A percentile compares a stretch with the other conserved stretches of the same genome.
phyloP scores from a whole-genome alignment of 192 early-diverging fungal genomes.

The Rhizophagus sp. region DNA sequence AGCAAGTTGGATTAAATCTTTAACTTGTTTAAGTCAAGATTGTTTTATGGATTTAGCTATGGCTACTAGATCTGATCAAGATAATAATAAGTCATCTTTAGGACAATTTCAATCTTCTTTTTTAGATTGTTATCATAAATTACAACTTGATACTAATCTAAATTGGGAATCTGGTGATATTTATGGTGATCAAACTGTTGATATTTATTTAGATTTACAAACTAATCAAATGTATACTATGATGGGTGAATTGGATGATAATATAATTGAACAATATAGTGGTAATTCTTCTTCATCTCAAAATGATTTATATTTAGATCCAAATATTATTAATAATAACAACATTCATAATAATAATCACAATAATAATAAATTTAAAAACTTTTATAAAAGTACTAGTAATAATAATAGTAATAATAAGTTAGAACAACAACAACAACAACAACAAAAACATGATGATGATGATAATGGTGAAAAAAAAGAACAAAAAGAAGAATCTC shows the following conservation, averaged over 20 bases:
- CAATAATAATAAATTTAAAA: slow-evolving; percentile 6
- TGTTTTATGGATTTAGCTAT: slow-evolving; percentile 33
- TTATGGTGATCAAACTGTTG: slow-evolving; percentile 28
- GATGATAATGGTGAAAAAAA: not conserved
- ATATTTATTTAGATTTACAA: slow-evolving; percentile 32
- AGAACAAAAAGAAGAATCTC: not conserved
- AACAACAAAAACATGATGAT: too few species aligned
- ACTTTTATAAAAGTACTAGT: not conserved
- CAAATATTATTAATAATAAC: slow-evolving; percentile 8
- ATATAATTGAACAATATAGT: not conserved
- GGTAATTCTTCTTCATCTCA: not conserved
- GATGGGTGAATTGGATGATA: slow-evolving; percentile 31
- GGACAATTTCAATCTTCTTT: slow-evolving; percentile 28
- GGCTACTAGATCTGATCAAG: slow-evolving; percentile 3
- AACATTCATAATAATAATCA: not conserved
- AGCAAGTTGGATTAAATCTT: slow-evolving; percentile 47
- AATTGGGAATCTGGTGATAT: slow-evolving; percentile 26
- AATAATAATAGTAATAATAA: slow-evolving; percentile 5
- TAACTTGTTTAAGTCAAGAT: slow-evolving; percentile 27
- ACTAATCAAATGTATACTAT: slow-evolving; percentile 32
- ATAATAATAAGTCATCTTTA: not conserved
- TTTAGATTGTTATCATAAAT: slow-evolving; percentile 28
- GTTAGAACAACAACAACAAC: not conserved
- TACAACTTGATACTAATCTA: slow-evolving; percentile 24
- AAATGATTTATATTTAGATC: slow-evolving; percentile 5